Conservation (phyloP, 345 rosid species). For the Acer yangbiense region DNA sequence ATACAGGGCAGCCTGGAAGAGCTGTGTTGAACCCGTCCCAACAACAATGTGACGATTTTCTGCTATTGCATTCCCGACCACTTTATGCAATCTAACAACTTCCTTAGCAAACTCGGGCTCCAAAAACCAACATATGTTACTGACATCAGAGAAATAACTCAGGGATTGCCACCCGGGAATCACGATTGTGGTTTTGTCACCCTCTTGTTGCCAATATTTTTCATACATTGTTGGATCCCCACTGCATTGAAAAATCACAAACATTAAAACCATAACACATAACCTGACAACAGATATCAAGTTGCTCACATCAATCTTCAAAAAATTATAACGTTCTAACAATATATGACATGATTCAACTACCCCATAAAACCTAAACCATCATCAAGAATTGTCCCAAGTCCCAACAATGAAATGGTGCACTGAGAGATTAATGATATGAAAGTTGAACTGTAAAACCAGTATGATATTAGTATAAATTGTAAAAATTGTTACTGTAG, state of each 20-base stretch:
- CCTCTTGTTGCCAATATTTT: slow-evolving; percentile 66
- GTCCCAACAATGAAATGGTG: too few species aligned
- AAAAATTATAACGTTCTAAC: neutral
- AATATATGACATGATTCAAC: neutral
- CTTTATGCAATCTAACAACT: slow-evolving; percentile 59
- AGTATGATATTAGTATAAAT: neutral
- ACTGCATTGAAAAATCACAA: slow-evolving; percentile 37
- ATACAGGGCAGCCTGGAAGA: slow-evolving; percentile 79
- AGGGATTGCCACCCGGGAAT: slow-evolving; percentile 87
- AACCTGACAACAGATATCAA: neutral
- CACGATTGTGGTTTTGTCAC: slow-evolving; percentile 68
- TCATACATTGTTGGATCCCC: slow-evolving; percentile 96
- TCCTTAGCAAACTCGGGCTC: slow-evolving; percentile 72
- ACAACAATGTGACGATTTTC: slow-evolving; percentile 66
- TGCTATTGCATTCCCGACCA: slow-evolving; percentile 86
- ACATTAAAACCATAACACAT: slow-evolving; percentile 2
- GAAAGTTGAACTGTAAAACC: neutral
- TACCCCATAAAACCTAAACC: neutral
- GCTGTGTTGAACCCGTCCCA: slow-evolving; percentile 93
- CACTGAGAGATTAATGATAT: neutral
- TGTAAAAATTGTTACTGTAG: slow-evolving; percentile 4
- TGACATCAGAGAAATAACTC: slow-evolving; percentile 78
- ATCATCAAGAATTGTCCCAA: neutral
- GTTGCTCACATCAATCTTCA: neutral
- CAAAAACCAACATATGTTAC: slow-evolving; percentile 83